Conservation (phyloP, 805 yeast species). For the Saturnispora mendoncae region DNA sequence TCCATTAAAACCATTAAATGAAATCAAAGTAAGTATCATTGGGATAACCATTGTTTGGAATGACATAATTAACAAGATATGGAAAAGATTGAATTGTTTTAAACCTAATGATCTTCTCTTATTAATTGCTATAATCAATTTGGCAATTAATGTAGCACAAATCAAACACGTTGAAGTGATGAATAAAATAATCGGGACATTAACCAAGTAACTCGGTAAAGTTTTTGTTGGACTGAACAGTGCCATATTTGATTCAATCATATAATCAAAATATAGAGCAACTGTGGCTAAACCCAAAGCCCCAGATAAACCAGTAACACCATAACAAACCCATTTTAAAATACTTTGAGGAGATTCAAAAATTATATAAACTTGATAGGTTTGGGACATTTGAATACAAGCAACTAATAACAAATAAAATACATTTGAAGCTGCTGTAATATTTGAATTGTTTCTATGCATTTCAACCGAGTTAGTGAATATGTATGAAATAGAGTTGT, state of each 20-base stretch:
- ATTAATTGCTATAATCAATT: constrained; percentile 58
- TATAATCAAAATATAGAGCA: constrained; percentile 49
- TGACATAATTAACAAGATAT: constrained; percentile 71
- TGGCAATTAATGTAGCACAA: constrained; percentile 52
- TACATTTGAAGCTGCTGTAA: constrained; percentile 54
- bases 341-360: constrained; percentile 46
- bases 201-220: constrained; percentile 33
- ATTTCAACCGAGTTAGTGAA: constrained; percentile 40
- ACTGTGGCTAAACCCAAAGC: constrained; percentile 46
- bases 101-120: constrained; percentile 72
- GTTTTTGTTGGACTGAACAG: constrained; percentile 18
- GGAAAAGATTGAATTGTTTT: constrained; percentile 74
- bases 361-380: constrained; percentile 64
- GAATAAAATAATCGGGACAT: constrained; percentile 53
- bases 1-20: constrained; percentile 24
- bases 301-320: constrained; percentile 32
- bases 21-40: constrained; percentile 52
- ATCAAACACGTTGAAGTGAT: constrained; percentile 59
- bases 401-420: constrained; percentile 52
- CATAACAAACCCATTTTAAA: constrained; percentile 32
- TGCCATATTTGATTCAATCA: constrained; percentile 35
- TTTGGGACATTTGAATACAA: constrained; percentile 55
- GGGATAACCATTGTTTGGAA: constrained; percentile 79
- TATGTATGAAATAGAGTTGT: constrained; percentile 37
- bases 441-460: constrained; percentile 31